A percentile compares a stretch with the other conserved stretches of the same genome.
These are phyloP conservation scores for Aspergillus proliferans DNA, from an alignment of 2,329 filamentous ascomycete species.

Conservation along the genomic window DNA sequence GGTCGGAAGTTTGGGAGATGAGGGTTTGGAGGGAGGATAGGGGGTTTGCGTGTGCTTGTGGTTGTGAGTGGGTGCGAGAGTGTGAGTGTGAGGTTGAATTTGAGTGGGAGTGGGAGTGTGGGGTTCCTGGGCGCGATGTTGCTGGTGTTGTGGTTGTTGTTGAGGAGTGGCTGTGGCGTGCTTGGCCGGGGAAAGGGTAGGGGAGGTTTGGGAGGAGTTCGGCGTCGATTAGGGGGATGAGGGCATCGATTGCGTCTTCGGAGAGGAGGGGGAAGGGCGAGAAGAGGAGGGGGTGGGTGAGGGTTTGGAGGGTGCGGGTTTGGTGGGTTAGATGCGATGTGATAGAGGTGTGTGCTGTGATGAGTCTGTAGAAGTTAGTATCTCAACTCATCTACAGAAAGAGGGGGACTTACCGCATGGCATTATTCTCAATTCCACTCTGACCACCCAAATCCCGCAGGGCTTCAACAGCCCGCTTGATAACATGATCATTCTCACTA, in stretches of 20 bases:
- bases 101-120: constrained; percentile 21
- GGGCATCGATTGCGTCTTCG: constrained; percentile 49
- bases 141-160: neutral
- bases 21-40: constrained; percentile 63
- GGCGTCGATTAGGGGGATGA: constrained; percentile 51
- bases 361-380: constrained; percentile 38
- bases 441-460: constrained; percentile 51
- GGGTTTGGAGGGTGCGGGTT: constrained; percentile 53
- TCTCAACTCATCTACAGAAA: neutral
- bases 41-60: constrained; percentile 31
- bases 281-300: constrained; percentile 54
- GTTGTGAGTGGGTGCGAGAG: constrained; percentile 17
- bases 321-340: constrained; percentile 57
- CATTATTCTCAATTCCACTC: constrained; percentile 51
- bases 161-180: constrained; percentile 6
- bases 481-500: constrained; percentile 46
- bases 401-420: constrained; percentile 44
- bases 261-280: constrained; percentile 51
- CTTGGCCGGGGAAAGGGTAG: constrained; percentile 33
- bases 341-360: constrained; percentile 53
- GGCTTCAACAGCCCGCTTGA: constrained; percentile 46
- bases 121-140: neutral
- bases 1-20: constrained; percentile 63
- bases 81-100: constrained; percentile 18
- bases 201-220: constrained; percentile 49